Evolutionary conservation across 2,329 filamentous ascomycete genomes (phyloP), one percentile per base, ranked within the genome.

Genomic region (Pseudogymnoascus sp.): DNA sequence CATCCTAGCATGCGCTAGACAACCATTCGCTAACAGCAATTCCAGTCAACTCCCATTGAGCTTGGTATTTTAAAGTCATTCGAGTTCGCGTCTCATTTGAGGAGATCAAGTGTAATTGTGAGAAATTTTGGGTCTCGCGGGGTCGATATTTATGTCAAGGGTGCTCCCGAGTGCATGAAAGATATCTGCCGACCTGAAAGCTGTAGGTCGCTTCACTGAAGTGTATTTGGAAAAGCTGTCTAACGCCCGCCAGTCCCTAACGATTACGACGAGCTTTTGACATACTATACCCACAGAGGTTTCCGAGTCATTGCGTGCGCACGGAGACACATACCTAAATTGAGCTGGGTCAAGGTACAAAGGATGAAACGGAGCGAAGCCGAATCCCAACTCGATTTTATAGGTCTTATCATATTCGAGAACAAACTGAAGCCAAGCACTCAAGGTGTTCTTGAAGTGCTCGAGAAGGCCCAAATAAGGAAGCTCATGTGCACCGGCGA

Each of bases 381-480:
- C 7, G 94, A 99, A 74, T 88, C 84, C 2, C 81, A 86, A 33
- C 82, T 99, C 9, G 86, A 93, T 51, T 97, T 99, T 71, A 83
- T 92, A 36, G 94, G 94, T 4, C 99, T 99, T 76, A 97, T 99
- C 71, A 88, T 99, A 61, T 99, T 99, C 69, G 94, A 99, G 76
- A 99, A 99, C 77, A 99, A 99, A 76, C 79, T 99, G 65, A 99
- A 99, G 74, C 87, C 90, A 1, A 92, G 85, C 17, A 97, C 93
- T 0, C 83, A 90, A 1, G 83, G 82, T 1, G 89, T 97, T 35
- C 84, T 99, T 27, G 83, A 89, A 62, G 92, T 97, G 75, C 81
- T 99, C 2, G 82, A 85, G 33, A 80, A 88, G 60, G 93, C 95
- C 6, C 89, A 89, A 62, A 96, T 99, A 67, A 85, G 91, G 36